Base-by-base conservation (phyloP, 2,329 filamentous ascomycete genomes). In the Pseudogymnoascus sp. region DNA sequence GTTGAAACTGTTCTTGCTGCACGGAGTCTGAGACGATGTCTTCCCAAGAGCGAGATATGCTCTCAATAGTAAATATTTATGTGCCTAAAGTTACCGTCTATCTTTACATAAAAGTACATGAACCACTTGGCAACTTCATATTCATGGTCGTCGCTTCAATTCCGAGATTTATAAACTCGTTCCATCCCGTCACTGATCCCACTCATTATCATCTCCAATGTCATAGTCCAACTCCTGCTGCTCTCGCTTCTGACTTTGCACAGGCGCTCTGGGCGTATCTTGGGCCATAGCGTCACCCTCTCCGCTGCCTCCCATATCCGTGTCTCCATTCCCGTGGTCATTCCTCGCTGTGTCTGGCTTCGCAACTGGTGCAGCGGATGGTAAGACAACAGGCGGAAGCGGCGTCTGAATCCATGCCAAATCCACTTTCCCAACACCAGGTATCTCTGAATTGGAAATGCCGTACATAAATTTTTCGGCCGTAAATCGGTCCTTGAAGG, bases 391-490 rank as follows among this genome's bases (percentile, higher is more conserved):
- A 1, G 70, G 67, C 12, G 69, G 67, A 0, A 71, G 61, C 16
- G 70, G 67, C 1, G 65, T 71, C 57, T 68, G 64, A n/a, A 72
- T 78, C 89, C 89, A 93, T 1, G 81, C 73, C 38, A 90, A 72
- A 60, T 90, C 85, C 11, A 91, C 77, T 50, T 81, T 81, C 41
- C 82, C 85, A 9, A 90, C 74, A 6, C 84, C 82, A 0, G 86
- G 84, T 39, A 92, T 82, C 18, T 80, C 75, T 43, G 79, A 79
- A 50, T 78, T 78, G 54, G 81, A 71, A n/a, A 84, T 74, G 28
- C 81, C 77, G 67, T 83, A 82, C 75, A 81, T 83, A 67, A 88
- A 86, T 65, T 81, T 85, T 71, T 93, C 89, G 3, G 88, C 89
- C 12, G 87, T 86, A 70, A 83, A 84, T 62, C 86, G 83, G 68